These are phyloP conservation scores for Botrytis cinerea DNA, from an alignment of 2,329 filamentous ascomycete genomes.

Conservation along the genomic window DNA sequence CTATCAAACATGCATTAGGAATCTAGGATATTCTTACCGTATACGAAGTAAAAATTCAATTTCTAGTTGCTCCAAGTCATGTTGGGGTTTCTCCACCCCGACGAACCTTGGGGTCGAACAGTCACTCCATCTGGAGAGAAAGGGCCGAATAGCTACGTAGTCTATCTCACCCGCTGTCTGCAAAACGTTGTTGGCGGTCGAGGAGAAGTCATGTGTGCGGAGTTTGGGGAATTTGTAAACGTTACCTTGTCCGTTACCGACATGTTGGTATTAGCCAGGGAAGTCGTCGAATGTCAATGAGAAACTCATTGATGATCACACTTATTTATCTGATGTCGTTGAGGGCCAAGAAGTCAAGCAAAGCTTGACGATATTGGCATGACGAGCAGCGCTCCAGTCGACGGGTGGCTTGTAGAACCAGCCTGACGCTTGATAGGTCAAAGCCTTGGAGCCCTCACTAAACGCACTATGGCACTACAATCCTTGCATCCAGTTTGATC, in stretches of 20 bases:
- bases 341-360: not conserved
- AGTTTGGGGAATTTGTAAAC: not conserved
- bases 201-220: not conserved
- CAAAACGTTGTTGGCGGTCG: not conserved
- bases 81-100: conserved; percentile 1
- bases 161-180: not conserved
- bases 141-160: conserved; percentile 6
- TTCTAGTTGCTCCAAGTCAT: not conserved
- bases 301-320: not conserved
- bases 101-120: conserved; percentile 15
- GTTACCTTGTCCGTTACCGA: not conserved
- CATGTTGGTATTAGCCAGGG: not conserved
- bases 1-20: not conserved
- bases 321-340: conserved; percentile 1
- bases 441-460: not conserved
- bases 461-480: not conserved
- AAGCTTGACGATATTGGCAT: not conserved
- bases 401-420: conserved; percentile 5
- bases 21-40: not conserved
- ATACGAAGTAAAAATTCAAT: not conserved
- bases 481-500: not conserved
- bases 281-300: not conserved
- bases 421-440: not conserved
- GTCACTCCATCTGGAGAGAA: conserved; percentile 17
- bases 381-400: not conserved